Evolutionary conservation across 805 yeast species (phyloP).

Genomic region (Candida khao-thaluensis): DNA sequence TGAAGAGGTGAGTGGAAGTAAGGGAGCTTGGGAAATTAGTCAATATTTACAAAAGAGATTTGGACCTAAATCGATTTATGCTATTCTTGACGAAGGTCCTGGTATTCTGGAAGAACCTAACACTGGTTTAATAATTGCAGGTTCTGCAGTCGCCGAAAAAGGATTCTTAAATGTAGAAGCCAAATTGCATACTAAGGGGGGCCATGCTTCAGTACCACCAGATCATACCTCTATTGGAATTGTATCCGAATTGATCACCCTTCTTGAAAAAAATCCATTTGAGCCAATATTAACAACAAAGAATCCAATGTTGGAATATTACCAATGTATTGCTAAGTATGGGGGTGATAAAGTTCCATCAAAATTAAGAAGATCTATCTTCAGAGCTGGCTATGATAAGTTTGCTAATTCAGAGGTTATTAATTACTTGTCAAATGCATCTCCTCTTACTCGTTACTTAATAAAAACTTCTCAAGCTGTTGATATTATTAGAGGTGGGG

Average conservation of each 20-base stretch:
- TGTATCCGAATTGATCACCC: constrained; percentile 54
- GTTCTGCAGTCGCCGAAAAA: constrained; percentile 46
- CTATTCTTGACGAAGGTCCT: constrained; percentile 70
- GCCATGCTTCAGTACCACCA: constrained; percentile 81
- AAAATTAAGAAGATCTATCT: constrained; percentile 27
- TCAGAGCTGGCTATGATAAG: constrained; percentile 36
- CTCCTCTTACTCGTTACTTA: constrained; percentile 25
- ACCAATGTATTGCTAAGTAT: constrained; percentile 66
- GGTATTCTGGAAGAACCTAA: constrained; percentile 28
- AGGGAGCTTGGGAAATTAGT: constrained; percentile 60
- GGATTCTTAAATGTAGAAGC: constrained; percentile 48
- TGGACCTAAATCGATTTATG: constrained; percentile 59
- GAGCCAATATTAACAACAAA: constrained; percentile 43
- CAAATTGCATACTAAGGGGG: constrained; percentile 62
- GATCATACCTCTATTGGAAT: constrained; percentile 80
- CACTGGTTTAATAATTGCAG: constrained; percentile 58
- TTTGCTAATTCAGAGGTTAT: constrained; percentile 14
- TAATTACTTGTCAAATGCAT: constrained; percentile 19
- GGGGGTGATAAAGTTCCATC: constrained; percentile 23
- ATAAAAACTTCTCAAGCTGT: constrained; percentile 34
- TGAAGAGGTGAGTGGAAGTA: constrained; percentile 67
- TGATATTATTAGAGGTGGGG: constrained; percentile 37
- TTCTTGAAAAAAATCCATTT: constrained; percentile 59
- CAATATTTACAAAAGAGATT: constrained; percentile 48
- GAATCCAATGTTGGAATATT: constrained; percentile 59